These are phyloP conservation scores for Xerocomellus intermedius DNA, from an alignment of 768 basidiomycete species.

Conservation along the genomic window DNA sequence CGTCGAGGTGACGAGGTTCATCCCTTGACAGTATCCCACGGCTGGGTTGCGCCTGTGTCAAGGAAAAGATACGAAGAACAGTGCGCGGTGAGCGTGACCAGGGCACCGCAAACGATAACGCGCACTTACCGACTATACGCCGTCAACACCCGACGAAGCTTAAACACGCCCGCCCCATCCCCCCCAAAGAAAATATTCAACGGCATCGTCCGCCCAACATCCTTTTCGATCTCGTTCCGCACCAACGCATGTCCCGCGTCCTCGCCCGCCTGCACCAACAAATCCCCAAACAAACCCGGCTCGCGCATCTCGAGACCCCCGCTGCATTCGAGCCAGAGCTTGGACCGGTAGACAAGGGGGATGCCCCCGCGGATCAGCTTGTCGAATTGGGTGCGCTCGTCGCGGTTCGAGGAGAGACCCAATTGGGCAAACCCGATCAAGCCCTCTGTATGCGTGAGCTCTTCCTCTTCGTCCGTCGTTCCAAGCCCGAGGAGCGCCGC, in stretches of 20 bases:
- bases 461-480: slow-evolving; percentile 63
- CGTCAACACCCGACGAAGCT: slow-evolving; percentile 82
- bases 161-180: slow-evolving; percentile 91
- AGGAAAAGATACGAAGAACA: not conserved
- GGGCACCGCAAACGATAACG: not conserved
- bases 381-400: slow-evolving; percentile 79
- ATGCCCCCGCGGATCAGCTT: slow-evolving; percentile 81
- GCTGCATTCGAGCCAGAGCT: slow-evolving; percentile 92
- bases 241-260: slow-evolving; percentile 48
- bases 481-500: slow-evolving; percentile 70
- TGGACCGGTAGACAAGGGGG: slow-evolving; percentile 82
- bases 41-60: slow-evolving; percentile 74
- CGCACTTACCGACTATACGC: slow-evolving; percentile 84
- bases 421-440: slow-evolving; percentile 91
- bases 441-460: slow-evolving; percentile 78
- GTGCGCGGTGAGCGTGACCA: not conserved
- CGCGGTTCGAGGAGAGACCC: slow-evolving; percentile 63
- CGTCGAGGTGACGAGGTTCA: slow-evolving; percentile 95
- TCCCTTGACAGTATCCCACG: slow-evolving; percentile 94
- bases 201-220: slow-evolving; percentile 89
- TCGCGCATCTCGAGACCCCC: slow-evolving; percentile 90
- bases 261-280: slow-evolving; percentile 55
- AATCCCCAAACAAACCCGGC: slow-evolving; percentile 85
- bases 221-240: slow-evolving; percentile 89
- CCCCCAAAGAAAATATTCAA: slow-evolving; percentile 96